Percentiles rank a stretch among this genome's conserved stretches.
Evolutionary conservation across 1,284 basidiomycete genomes (phyloP).

Genomic region (Ustilago curta): DNA sequence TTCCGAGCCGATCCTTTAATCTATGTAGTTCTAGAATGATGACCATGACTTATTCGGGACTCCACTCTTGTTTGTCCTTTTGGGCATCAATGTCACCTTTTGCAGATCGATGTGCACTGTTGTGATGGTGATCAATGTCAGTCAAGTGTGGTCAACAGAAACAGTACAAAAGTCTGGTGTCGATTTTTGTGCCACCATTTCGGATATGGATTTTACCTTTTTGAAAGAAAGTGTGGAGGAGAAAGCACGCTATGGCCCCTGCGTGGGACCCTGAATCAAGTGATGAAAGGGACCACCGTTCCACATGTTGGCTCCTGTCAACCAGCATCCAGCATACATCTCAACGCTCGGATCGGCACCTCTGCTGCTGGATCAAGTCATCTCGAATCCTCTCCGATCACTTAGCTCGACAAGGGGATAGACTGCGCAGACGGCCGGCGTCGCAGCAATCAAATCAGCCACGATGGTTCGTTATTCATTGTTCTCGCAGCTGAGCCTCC

Average conservation of each 20-base stretch:
- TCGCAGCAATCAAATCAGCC: not conserved
- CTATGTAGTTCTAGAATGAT: slow-evolving; percentile 7
- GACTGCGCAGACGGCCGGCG: not conserved
- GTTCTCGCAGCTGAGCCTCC: slow-evolving; percentile 3
- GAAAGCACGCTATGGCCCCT: slow-evolving; percentile 2
- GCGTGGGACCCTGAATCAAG: slow-evolving; percentile 2
- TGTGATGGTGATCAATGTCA: too few relatives aligned
- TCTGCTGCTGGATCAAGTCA: not conserved
- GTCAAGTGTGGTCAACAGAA: too few relatives aligned
- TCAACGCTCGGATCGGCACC: not conserved
- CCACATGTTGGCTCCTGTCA: not conserved
- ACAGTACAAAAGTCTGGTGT: too few relatives aligned
- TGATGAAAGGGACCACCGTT: not conserved
- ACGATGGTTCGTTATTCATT: slow-evolving; percentile 9
- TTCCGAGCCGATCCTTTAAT: slow-evolving; percentile 1
- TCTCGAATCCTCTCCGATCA: not conserved
- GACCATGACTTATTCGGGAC: not conserved
- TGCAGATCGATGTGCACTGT: not conserved
- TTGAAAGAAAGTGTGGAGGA: not conserved
- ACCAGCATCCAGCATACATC: not conserved
- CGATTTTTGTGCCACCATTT: too few relatives aligned
- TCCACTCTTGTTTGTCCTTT: not conserved
- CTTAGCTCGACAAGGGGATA: not conserved
- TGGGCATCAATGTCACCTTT: not conserved
- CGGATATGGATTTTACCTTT: too few relatives aligned